Conservation (phyloP, 768 basidiomycete species). For the Kwoniella sp. region DNA sequence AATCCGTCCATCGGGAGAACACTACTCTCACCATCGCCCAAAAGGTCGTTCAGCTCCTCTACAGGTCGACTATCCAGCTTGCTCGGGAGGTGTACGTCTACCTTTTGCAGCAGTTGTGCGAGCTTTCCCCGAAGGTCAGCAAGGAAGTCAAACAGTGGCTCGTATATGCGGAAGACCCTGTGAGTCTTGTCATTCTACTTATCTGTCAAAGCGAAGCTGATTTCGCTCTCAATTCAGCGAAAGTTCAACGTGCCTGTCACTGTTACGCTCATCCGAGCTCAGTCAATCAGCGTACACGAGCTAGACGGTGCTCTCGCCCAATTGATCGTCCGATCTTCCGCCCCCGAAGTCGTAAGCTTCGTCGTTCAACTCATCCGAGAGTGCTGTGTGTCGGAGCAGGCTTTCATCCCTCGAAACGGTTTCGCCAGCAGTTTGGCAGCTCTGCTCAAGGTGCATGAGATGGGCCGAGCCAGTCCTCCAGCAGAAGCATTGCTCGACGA, state of each 20-base stretch:
- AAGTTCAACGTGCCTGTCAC: constrained; percentile 96
- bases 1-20: constrained; percentile 75
- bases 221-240: constrained; percentile 62
- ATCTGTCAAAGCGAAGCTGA: constrained; percentile 5
- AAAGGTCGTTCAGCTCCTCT: constrained; percentile 91
- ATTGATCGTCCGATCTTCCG: constrained; percentile 74
- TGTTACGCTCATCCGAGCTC: constrained; percentile 78
- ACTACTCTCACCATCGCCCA: constrained; percentile 92
- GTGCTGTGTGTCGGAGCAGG: constrained; percentile 77
- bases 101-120: constrained; percentile 84
- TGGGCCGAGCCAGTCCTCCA: constrained; percentile 68
- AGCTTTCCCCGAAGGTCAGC: constrained; percentile 84
- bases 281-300: constrained; percentile 72
- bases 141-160: constrained; percentile 98
- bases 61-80: constrained; percentile 80
- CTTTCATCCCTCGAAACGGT: constrained; percentile 72
- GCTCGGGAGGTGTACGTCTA: constrained; percentile 91
- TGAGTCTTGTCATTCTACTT: constrained; percentile 58
- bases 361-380: constrained; percentile 81
- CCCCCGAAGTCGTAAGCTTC: constrained; percentile 75
- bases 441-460: constrained; percentile 69
- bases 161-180: constrained; percentile 93
- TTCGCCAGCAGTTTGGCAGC: constrained; percentile 80
- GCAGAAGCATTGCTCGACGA: constrained; percentile 70
- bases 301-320: constrained; percentile 91